These are phyloP conservation scores for Dothideomycetes sp. DNA, from an alignment of 2,329 filamentous ascomycete genomes.

Conservation along the genomic window DNA sequence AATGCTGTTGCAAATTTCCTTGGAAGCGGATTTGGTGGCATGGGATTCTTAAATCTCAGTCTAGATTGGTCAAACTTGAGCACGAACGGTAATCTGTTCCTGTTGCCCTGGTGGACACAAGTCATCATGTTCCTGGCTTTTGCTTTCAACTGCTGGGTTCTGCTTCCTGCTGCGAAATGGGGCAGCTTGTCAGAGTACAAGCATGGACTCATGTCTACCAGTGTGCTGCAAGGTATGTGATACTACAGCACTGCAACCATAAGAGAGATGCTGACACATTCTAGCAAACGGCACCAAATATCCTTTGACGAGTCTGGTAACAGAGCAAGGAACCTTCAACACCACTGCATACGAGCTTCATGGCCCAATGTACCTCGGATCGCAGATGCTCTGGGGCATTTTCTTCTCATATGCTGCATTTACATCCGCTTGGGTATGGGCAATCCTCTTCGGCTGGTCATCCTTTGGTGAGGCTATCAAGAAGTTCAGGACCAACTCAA, in stretches of 20 bases:
- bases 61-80: conserved; percentile 54
- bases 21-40: conserved; percentile 51
- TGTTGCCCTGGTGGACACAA: conserved; percentile 52
- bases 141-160: conserved; percentile 48
- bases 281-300: conserved; percentile 42
- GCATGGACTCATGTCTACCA: conserved; percentile 50
- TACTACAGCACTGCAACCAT: too few species aligned
- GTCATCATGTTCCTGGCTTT: conserved; percentile 48
- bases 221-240: conserved; percentile 30
- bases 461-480: conserved; percentile 1
- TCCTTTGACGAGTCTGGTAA: conserved; percentile 36
- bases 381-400: conserved; percentile 49
- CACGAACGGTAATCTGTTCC: conserved; percentile 38
- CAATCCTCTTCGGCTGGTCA: conserved; percentile 45
- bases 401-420: conserved; percentile 55
- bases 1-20: conserved; percentile 52
- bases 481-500: conserved; percentile 38
- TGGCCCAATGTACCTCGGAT: conserved; percentile 49
- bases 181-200: conserved; percentile 46
- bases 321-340: conserved; percentile 40
- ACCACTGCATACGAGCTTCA: conserved; percentile 37
- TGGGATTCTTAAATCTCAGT: conserved; percentile 52
- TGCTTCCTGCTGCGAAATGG: conserved; percentile 51
- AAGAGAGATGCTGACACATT: too few species aligned
- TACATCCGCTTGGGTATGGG: conserved; percentile 50